Evolutionary conservation across 257 asterid species (phyloP).

Genomic region (Solanum habrochaites): DNA sequence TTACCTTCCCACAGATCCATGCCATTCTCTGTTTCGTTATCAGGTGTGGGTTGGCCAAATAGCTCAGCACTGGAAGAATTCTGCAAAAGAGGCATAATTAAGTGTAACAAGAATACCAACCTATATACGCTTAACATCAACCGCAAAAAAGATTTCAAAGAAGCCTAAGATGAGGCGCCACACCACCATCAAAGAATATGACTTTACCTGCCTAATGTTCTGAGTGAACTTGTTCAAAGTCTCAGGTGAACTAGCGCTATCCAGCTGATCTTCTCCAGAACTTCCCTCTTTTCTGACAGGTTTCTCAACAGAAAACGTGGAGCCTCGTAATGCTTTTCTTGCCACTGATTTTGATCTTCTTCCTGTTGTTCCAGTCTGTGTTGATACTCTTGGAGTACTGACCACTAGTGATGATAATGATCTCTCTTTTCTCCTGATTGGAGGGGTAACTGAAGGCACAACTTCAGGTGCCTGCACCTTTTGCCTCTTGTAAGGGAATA

Average conservation of each 20-base stretch:
- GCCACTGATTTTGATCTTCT: slow-evolving; percentile 50
- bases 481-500: slow-evolving; percentile 46
- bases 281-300: slow-evolving; percentile 59
- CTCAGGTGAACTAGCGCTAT: slow-evolving; percentile 77
- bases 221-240: slow-evolving; percentile 42
- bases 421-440: slow-evolving; percentile 55
- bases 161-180: neutral
- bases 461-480: slow-evolving; percentile 30
- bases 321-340: slow-evolving; percentile 68
- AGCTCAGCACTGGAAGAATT: slow-evolving; percentile 47
- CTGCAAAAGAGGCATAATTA: slow-evolving; percentile 30
- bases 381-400: slow-evolving; percentile 63
- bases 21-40: slow-evolving; percentile 40
- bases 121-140: neutral
- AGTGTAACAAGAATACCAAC: neutral
- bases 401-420: slow-evolving; percentile 53
- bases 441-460: slow-evolving; percentile 22
- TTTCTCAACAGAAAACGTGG: slow-evolving; percentile 78
- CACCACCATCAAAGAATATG: slow-evolving; percentile 12
- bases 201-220: slow-evolving; percentile 56
- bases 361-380: slow-evolving; percentile 36
- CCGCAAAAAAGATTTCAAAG: neutral
- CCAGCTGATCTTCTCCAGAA: slow-evolving; percentile 48
- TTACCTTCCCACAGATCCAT: slow-evolving; percentile 56
- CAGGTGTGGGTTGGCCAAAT: slow-evolving; percentile 27